Conservation (phyloP, 345 rosid genomes). For the Acer negundo region DNA sequence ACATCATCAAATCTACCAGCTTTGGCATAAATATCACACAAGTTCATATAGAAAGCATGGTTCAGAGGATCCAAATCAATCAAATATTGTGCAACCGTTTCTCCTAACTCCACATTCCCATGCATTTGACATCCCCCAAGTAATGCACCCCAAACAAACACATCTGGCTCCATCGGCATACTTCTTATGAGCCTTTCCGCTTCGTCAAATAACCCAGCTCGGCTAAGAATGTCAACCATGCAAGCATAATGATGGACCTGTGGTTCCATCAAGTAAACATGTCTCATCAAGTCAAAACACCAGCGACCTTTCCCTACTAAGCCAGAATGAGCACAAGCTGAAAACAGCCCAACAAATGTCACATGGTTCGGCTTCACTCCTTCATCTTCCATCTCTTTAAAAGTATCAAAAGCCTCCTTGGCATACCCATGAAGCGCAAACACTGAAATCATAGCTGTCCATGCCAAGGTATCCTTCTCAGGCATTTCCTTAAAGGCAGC, state of each 20-base stretch:
- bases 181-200: constrained; percentile 45
- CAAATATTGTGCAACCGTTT: constrained; percentile 44
- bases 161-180: constrained; percentile 63
- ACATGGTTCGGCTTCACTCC: constrained; percentile 57
- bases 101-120: constrained; percentile 50
- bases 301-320: constrained; percentile 49
- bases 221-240: constrained; percentile 51
- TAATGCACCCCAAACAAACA: constrained; percentile 62
- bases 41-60: constrained; percentile 55
- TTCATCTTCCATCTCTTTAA: constrained; percentile 46
- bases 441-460: constrained; percentile 67
- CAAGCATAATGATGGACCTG: constrained; percentile 57
- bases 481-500: constrained; percentile 48
- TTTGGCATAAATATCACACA: constrained; percentile 61
- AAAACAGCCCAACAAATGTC: constrained; percentile 58
- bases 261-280: constrained; percentile 45
- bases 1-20: constrained; percentile 44
- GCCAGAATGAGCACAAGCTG: constrained; percentile 69
- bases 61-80: constrained; percentile 53
- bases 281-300: constrained; percentile 47
- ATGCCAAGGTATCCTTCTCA: constrained; percentile 50
- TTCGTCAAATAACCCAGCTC: constrained; percentile 58
- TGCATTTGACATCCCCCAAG: constrained; percentile 67
- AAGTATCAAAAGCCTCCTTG: constrained; percentile 46
- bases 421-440: constrained; percentile 56